Conservation (phyloP, 306 rosid species). For the Inga leiocalycina region DNA sequence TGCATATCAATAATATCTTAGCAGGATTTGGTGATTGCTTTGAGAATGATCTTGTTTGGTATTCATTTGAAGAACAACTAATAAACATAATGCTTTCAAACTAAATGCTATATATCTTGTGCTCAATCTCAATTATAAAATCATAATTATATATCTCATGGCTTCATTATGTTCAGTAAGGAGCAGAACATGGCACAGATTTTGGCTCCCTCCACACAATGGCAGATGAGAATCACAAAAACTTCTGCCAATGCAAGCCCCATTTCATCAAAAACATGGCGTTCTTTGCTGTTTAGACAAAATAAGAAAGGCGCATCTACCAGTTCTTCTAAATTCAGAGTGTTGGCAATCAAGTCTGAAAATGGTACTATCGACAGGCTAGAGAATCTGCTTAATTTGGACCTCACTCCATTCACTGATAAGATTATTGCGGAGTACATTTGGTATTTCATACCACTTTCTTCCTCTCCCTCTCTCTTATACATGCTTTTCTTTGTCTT, state of each 20-base stretch:
- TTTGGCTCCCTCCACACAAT: constrained; percentile 93
- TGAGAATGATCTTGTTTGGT: constrained; percentile 26
- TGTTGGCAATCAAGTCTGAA: constrained; percentile 66
- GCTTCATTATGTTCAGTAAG: constrained; percentile 13
- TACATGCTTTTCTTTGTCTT: neutral
- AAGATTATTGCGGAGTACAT: constrained; percentile 96
- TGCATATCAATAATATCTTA: neutral
- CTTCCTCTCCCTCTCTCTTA: neutral
- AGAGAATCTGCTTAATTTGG: constrained; percentile 77
- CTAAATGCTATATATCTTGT: neutral
- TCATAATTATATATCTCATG: constrained; percentile 11
- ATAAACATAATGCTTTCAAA: constrained; percentile 14
- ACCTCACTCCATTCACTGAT: constrained; percentile 79
- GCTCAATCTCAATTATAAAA: constrained; percentile 3
- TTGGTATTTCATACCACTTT: constrained; percentile 55
- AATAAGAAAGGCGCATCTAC: constrained; percentile 58
- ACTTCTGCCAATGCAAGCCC: constrained; percentile 52
- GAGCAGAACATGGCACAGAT: constrained; percentile 87
- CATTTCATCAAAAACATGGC: constrained; percentile 70
- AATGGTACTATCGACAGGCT: constrained; percentile 76
- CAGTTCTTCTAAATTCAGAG: constrained; percentile 68
- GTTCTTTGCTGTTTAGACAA: constrained; percentile 69
- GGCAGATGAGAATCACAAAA: constrained; percentile 72
- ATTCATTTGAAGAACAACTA: constrained; percentile 24
- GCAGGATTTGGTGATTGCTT: constrained; percentile 16